Evolutionary conservation across 2,329 filamentous ascomycete species (phyloP).

Genomic region (Colletotrichum sansevieriae): DNA sequence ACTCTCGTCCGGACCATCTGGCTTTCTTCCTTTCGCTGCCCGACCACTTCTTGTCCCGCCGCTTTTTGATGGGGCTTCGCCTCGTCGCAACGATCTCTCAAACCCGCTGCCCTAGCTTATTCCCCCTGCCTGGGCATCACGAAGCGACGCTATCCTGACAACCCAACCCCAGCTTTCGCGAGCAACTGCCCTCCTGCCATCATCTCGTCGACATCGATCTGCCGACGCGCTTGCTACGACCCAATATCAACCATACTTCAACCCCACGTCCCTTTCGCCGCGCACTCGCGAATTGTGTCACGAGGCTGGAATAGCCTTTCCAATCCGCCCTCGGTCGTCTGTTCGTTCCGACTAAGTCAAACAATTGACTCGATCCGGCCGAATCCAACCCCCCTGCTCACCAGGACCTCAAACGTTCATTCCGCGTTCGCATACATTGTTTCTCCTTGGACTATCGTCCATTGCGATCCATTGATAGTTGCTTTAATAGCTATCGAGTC

Average conservation of each 20-base stretch:
- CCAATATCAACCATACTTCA: constrained; percentile 1
- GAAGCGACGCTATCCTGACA: constrained; percentile 37
- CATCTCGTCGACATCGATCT: constrained; percentile 37
- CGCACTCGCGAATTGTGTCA: constrained; percentile 10
- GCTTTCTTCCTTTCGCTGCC: constrained; percentile 34
- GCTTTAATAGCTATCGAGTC: constrained; percentile 32
- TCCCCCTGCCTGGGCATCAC: constrained; percentile 31
- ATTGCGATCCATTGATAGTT: constrained; percentile 25
- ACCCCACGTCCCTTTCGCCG: constrained; percentile 5
- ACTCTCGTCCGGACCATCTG: constrained; percentile 30
- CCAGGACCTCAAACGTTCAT: not conserved
- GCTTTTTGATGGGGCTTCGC: constrained; percentile 34
- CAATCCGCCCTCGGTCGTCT: constrained; percentile 16
- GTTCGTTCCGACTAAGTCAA: constrained; percentile 5
- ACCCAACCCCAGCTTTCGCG: constrained; percentile 36
- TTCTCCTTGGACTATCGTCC: constrained; percentile 31
- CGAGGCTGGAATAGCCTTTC: constrained; percentile 10
- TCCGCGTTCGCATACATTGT: constrained; percentile 9
- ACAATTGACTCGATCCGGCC: constrained; percentile 26
- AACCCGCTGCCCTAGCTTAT: constrained; percentile 30
- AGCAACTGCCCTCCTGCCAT: constrained; percentile 38
- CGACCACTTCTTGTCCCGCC: constrained; percentile 25
- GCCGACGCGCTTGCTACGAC: constrained; percentile 37
- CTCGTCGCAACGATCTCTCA: constrained; percentile 27
- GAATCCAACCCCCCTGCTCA: constrained; percentile 15